phyloP scores from a whole-genome alignment of 192 early-diverging fungal species.

The Umbelopsis vinacea region DNA sequence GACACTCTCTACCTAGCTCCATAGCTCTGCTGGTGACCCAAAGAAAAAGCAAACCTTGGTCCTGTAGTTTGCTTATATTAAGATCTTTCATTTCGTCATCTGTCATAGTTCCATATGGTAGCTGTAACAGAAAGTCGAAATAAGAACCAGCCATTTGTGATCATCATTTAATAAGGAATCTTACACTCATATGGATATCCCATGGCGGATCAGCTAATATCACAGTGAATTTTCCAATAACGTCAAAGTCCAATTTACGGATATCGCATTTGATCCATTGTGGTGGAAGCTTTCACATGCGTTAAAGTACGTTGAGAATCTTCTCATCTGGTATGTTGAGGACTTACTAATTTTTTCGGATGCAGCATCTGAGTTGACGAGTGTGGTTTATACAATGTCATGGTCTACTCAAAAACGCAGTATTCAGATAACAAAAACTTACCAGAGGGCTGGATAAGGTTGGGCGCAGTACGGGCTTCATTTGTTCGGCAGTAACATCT shows the following conservation, averaged over 20 bases:
- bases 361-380: no score
- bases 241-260: slow-evolving; percentile 54
- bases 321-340: background rate
- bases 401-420: no score
- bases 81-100: slow-evolving; percentile 67
- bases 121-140: slow-evolving; percentile 28
- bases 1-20: slow-evolving; percentile 62
- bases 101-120: slow-evolving; percentile 70
- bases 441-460: background rate
- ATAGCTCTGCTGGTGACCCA: slow-evolving; percentile 72
- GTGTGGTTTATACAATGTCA: no score
- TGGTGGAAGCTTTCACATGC: slow-evolving; percentile 47
- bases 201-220: slow-evolving; percentile 73
- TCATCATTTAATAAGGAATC: background rate
- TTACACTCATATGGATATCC: slow-evolving; percentile 68
- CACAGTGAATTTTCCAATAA: slow-evolving; percentile 61
- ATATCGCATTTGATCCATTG: slow-evolving; percentile 72
- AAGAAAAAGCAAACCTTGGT: slow-evolving; percentile 62
- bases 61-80: slow-evolving; percentile 50
- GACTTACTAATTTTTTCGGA: slow-evolving; percentile 4
- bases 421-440: background rate
- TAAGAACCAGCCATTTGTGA: background rate
- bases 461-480: background rate
- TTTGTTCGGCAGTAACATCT: slow-evolving; percentile 39
- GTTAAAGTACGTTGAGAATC: background rate